Evolutionary conservation across 768 basidiomycete genomes (phyloP).

Genomic region (Cytidiella melzeri): DNA sequence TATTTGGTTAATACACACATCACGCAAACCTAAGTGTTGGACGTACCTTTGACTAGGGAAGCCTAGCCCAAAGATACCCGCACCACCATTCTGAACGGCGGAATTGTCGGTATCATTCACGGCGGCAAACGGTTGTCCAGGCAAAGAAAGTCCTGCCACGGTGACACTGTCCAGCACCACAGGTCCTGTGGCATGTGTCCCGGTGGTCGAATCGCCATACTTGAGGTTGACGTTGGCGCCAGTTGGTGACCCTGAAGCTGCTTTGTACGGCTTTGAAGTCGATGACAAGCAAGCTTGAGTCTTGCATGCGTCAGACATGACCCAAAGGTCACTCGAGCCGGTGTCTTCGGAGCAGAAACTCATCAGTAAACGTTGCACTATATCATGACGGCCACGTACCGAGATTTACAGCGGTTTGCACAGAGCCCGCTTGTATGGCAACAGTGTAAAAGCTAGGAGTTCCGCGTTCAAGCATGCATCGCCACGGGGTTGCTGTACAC

Average conservation of each 20-base stretch:
- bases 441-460: constrained; percentile 62
- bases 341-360: constrained; percentile 57
- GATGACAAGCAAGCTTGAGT: constrained; percentile 31
- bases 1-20: neutral
- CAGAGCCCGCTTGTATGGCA: constrained; percentile 49
- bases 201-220: constrained; percentile 69
- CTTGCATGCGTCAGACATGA: constrained; percentile 52
- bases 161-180: constrained; percentile 57
- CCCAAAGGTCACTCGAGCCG: constrained; percentile 77
- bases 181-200: constrained; percentile 59
- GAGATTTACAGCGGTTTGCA: constrained; percentile 49
- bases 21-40: neutral
- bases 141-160: constrained; percentile 46
- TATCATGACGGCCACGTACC: constrained; percentile 33
- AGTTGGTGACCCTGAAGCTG: constrained; percentile 39
- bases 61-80: constrained; percentile 74
- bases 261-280: constrained; percentile 41
- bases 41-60: constrained; percentile 67
- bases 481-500: constrained; percentile 11
- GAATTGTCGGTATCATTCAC: constrained; percentile 69
- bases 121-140: constrained; percentile 56
- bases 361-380: neutral
- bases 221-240: constrained; percentile 41
- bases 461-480: neutral
- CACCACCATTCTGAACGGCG: constrained; percentile 47